Conservation (phyloP, 23 red algal genomes). For the Gracilaria gracilis region DNA sequence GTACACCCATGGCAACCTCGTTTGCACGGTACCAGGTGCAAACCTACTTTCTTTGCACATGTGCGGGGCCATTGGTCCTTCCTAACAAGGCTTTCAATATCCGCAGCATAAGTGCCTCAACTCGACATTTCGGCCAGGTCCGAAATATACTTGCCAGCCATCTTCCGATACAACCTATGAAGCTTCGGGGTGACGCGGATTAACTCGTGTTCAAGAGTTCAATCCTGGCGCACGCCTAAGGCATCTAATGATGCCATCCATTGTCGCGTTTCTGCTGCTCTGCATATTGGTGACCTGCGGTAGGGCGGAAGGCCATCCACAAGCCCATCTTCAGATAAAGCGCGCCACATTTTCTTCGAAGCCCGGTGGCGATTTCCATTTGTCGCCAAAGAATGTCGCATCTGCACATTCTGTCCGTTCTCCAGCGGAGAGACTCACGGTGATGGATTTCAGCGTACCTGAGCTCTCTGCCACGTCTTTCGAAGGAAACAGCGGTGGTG, state of each 20-base stretch:
- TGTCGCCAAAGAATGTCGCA: neutral
- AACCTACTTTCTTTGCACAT: neutral
- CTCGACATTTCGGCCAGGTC: neutral
- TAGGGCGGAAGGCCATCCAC: neutral
- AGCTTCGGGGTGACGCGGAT: neutral
- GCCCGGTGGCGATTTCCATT: neutral
- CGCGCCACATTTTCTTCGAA: neutral
- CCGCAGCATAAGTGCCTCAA: neutral
- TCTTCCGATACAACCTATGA: slow-evolving; percentile 1
- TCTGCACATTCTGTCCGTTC: neutral
- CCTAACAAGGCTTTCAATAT: slow-evolving; percentile 7
- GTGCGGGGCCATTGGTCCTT: slow-evolving; percentile 6
- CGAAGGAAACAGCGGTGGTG: neutral
- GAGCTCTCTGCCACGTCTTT: slow-evolving; percentile 19
- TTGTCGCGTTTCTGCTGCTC: neutral
- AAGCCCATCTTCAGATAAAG: neutral
- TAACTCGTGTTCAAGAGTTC: neutral
- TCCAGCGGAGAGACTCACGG: neutral
- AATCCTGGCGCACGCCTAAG: slow-evolving; percentile 13
- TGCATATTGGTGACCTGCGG: neutral
- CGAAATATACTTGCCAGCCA: neutral
- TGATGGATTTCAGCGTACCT: slow-evolving; percentile 31
- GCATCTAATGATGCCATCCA: neutral
- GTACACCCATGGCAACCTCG: slow-evolving; percentile 12
- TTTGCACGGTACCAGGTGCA: slow-evolving; percentile 7